These are phyloP conservation scores for Eimeria falciformis DNA, from an alignment of 169 alveolate species.

Conservation along the genomic window DNA sequence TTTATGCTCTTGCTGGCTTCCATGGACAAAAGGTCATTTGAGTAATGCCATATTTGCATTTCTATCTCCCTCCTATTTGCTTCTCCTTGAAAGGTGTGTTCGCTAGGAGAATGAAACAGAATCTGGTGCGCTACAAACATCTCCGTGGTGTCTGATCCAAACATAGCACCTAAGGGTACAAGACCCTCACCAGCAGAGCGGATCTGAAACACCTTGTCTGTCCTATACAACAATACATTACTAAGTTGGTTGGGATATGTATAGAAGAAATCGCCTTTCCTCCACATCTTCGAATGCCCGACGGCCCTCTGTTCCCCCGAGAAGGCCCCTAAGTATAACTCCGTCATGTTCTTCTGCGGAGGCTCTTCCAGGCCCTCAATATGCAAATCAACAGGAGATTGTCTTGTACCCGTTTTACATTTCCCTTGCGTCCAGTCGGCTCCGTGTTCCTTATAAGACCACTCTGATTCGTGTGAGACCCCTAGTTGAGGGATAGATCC, in stretches of 20 bases:
- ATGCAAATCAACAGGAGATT: slow-evolving; percentile 89
- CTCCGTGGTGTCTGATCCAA: slow-evolving; percentile 88
- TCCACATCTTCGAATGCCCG: slow-evolving; percentile 83
- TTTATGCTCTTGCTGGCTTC: slow-evolving; percentile 74
- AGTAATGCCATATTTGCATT: slow-evolving; percentile 90
- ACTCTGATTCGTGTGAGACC: slow-evolving; percentile 52
- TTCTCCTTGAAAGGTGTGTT: slow-evolving; percentile 90
- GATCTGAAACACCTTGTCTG: slow-evolving; percentile 85
- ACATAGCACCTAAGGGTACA: slow-evolving; percentile 86
- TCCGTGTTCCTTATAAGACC: slow-evolving; percentile 87
- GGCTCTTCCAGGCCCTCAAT: slow-evolving; percentile 83
- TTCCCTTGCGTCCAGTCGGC: slow-evolving; percentile 86
- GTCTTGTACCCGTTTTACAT: slow-evolving; percentile 85
- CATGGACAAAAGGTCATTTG: slow-evolving; percentile 80
- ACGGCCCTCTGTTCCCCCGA: slow-evolving; percentile 74
- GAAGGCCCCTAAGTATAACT: slow-evolving; percentile 82
- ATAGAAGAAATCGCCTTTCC: slow-evolving; percentile 87
- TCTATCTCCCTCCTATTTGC: slow-evolving; percentile 90
- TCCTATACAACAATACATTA: slow-evolving; percentile 82
- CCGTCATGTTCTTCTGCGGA: slow-evolving; percentile 79
- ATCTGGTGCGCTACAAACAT: slow-evolving; percentile 87
- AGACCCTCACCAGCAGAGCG: slow-evolving; percentile 81
- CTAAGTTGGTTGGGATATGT: slow-evolving; percentile 84
- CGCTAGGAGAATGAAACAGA: slow-evolving; percentile 90
- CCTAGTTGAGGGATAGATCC: slow-evolving; percentile 73